phyloP scores from a whole-genome alignment of 2,329 filamentous ascomycete species.

The Daldinia sp. region DNA sequence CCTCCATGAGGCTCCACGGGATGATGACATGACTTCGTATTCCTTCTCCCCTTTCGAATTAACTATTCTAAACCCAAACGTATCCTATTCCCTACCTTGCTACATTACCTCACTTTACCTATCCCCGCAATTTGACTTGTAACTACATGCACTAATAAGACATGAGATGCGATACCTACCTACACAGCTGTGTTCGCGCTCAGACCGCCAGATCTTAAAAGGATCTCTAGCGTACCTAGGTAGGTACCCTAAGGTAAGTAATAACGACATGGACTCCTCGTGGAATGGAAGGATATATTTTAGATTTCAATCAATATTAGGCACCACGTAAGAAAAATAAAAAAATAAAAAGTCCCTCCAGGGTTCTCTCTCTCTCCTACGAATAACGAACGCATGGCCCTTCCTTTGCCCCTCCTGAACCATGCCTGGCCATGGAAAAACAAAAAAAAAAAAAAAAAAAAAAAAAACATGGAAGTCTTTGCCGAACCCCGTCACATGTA shows the following conservation, averaged over 20 bases:
- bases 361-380: not conserved
- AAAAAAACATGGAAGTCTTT: not conserved
- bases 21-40: conserved; percentile 12
- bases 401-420: conserved; percentile 4
- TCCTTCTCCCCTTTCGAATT: conserved; percentile 9
- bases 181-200: conserved; percentile 8
- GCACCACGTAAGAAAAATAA: conserved; percentile 1
- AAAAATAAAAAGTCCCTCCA: not conserved
- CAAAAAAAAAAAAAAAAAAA: not conserved
- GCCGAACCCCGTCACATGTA: conserved; percentile 28
- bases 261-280: conserved; percentile 7
- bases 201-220: conserved; percentile 19
- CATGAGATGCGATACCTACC: not conserved
- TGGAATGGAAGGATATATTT: conserved; percentile 11
- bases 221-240: conserved; percentile 14
- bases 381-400: not conserved
- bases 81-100: not conserved
- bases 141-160: not conserved
- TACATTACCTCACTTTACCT: not conserved
- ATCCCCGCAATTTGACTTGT: no score
- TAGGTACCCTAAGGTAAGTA: not conserved
- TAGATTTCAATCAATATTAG: not conserved
- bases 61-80: not conserved
- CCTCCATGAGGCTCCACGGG: conserved; percentile 17
- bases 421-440: not conserved